Base-by-base conservation (phyloP, 169 alveolate genomes). In the Eimeria acervulina region DNA sequence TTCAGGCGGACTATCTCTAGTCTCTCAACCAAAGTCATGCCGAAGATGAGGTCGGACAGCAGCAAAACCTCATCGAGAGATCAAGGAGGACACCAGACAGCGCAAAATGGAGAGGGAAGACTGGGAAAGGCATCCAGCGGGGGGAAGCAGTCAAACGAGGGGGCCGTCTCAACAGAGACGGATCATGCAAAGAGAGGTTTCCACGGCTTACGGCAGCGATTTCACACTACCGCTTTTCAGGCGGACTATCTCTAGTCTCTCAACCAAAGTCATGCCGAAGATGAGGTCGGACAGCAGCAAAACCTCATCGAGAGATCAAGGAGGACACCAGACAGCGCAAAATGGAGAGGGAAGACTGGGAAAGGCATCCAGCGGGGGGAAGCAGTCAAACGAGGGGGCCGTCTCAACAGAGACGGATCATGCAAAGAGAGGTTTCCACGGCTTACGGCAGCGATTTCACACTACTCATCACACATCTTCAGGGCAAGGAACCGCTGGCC, bases 1-100 rank as follows among this genome's bases (percentile, higher is more conserved):
- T 61, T 87, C 28, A 19, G 83, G 81, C 66, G 94, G n/a, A 87
- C 94, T 1, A 40, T 87, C 1, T 87, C 94, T 61, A 87, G 63
- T 42, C 42, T 87, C 59, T 87, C 94, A 31, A 52, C 42, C 19
- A 87, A 47, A n/a, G 44, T 63, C 61, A n/a, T 59, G 21, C 84
- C 81, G 23, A 87, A 63, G 70, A 59, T 87, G 94, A 15, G 63
- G 28, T n/a, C 83, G 1, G 94, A 87, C 21, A 83, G 91, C 52
- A 52, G 76, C 51, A 55, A 83, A 52, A n/a, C 21, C 12, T 23
- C 51, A 33, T 0, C 51, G 83, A 21, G 44, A 33, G 83, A 70
- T 8, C 83, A 70, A 70, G 83, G n/a, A 70, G 83, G 88, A 23
- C n/a, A 76, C 1, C 88, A 47, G 88, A 12, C 63, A 38, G 31